Evolutionary conservation across 495 filamentous ascomycete species (phyloP), one percentile per base, ranked within the genome.

Genomic region (Trichocladium antarcticum): DNA sequence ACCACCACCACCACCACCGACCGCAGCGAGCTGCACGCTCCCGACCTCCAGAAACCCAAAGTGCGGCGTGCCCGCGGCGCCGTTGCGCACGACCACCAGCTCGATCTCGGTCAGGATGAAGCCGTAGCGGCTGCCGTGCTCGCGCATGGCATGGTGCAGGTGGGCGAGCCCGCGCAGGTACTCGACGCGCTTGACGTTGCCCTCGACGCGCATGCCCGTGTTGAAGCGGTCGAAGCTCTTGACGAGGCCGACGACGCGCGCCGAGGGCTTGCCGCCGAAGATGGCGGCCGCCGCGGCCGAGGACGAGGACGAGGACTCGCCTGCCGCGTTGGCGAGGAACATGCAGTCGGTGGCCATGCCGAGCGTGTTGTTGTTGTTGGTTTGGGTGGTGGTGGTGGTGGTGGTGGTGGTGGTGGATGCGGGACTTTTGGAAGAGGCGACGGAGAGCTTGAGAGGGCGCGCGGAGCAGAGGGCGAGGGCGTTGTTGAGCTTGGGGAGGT

Each of bases 41-140:
- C 80, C 78, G 24, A 95, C 71, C 62, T 96, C 89, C 4, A 96
- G 67, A 64, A 73, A 85, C 1, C 89, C 89, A 58, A 94, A 96
- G 55, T 89, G 80, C 0, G 89, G 89, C 3, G 80, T 77, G 17
- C 67, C 66, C 44, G 87, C 84, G 46, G 73, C 78, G 29, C 83
- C 83, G 45, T 84, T 84, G 42, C 89, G 86, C 0, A 93, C 87
- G 60, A 88, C 83, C 27, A 95, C 80, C 11, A 95, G 82, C 69
- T 95, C 89, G 59, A 94, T 94, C 62, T 95, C 89, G 0, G 86
- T 95, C 47, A 95, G 80, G 59, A 95, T 90, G 71, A 94, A 95
- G 27, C 89, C 89, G 63, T 95, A 95, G 39, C 89, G 82, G 54
- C 85, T 90, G 49, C 83, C 82, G 64, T 94, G 85, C 67, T 92